phyloP scores from a whole-genome alignment of 1,284 basidiomycete species.

The Ganoderma lucidum region DNA sequence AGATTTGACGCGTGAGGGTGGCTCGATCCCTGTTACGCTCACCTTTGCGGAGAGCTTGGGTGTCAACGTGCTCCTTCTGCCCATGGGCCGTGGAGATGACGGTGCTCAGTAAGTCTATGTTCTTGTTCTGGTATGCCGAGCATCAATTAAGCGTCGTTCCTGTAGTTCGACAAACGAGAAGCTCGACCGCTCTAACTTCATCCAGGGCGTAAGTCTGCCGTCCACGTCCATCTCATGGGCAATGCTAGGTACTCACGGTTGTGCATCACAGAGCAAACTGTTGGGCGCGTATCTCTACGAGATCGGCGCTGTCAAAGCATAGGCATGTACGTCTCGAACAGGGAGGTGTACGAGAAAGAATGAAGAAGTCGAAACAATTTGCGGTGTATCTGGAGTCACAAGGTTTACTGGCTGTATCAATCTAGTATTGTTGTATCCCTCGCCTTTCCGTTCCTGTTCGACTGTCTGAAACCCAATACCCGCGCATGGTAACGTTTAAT shows the following conservation, averaged over 20 bases:
- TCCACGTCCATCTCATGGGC: not conserved
- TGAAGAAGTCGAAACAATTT: constrained; percentile 3
- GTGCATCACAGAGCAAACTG: constrained; percentile 66
- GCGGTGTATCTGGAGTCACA: not conserved
- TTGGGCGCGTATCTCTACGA: constrained; percentile 89
- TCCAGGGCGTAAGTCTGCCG: constrained; percentile 75
- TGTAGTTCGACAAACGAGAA: constrained; percentile 94
- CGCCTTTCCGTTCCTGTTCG: not conserved
- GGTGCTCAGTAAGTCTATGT: constrained; percentile 80
- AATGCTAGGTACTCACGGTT: not conserved
- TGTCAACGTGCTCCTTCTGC: constrained; percentile 86
- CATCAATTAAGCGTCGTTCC: constrained; percentile 3
- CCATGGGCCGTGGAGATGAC: constrained; percentile 94
- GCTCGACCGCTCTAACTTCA: constrained; percentile 92
- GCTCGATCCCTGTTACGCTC: constrained; percentile 95
- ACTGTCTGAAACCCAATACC: not conserved
- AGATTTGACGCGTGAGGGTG: constrained; percentile 71
- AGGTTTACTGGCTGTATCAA: constrained; percentile 8
- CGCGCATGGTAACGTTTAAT: no score
- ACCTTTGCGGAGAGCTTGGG: constrained; percentile 92
- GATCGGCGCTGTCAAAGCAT: constrained; percentile 54
- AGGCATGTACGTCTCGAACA: not conserved
- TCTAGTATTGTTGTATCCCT: constrained; percentile 1
- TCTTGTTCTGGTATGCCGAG: not conserved
- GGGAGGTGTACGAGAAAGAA: constrained; percentile 1